Percentiles rank a stretch among this genome's conserved stretches.
phyloP scores from a whole-genome alignment of 371 early-diverging fungal species.

The Saksenaea oblongispora region DNA sequence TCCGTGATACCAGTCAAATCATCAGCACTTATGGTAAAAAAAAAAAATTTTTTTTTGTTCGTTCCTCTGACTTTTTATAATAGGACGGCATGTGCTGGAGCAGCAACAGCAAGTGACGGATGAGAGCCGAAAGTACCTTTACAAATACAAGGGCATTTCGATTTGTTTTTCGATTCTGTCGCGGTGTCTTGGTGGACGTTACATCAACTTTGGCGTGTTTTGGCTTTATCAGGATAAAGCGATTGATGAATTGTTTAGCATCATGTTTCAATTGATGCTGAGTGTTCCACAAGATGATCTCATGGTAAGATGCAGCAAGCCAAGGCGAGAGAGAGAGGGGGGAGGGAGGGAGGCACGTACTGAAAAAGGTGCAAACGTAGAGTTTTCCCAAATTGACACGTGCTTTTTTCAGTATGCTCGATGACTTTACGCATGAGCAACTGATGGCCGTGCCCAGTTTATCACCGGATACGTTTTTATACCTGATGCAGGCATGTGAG shows the following conservation, averaged over 20 bases:
- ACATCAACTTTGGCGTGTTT: slow-evolving; percentile 93
- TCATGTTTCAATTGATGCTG: slow-evolving; percentile 72
- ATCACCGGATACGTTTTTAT: slow-evolving; percentile 52
- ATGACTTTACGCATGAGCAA: slow-evolving; percentile 68
- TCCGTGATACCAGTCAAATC: slow-evolving; percentile 81
- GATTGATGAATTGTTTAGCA: slow-evolving; percentile 68
- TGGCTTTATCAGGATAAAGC: slow-evolving; percentile 88
- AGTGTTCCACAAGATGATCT: slow-evolving; percentile 74
- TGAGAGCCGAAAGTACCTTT: slow-evolving; percentile 34
- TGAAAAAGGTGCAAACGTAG: no score
- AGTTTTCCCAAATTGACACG: slow-evolving; percentile 65
- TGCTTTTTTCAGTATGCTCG: slow-evolving; percentile 62
- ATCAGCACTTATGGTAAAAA: slow-evolving; percentile 44
- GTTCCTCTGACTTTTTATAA: not conserved
- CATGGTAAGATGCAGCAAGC: slow-evolving; percentile 51
- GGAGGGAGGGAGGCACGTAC: no score
- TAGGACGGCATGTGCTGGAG: slow-evolving; percentile 26
- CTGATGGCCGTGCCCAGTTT: slow-evolving; percentile 60
- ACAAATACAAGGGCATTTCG: slow-evolving; percentile 76
- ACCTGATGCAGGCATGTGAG: slow-evolving; percentile 64
- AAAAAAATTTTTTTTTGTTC: not conserved
- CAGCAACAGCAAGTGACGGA: slow-evolving; percentile 21
- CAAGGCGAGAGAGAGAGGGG: not conserved
- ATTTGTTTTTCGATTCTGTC: slow-evolving; percentile 76
- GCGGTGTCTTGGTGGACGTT: slow-evolving; percentile 76